phyloP scores from a whole-genome alignment of 208 protist genomes.

The Balamuthia mandrillaris region DNA sequence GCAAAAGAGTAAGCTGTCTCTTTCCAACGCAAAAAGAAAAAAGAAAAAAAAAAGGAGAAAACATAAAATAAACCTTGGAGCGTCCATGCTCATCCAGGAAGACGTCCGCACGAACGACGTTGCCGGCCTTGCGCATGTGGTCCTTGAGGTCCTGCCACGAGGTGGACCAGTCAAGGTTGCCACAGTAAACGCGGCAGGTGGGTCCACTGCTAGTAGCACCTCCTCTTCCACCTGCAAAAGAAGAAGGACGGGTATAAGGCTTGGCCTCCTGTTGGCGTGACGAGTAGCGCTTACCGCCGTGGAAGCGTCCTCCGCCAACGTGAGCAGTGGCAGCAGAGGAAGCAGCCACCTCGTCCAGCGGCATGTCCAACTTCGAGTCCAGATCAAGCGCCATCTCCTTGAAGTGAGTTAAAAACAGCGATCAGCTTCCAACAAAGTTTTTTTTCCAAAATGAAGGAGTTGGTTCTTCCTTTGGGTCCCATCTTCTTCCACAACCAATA shows the following conservation, averaged over 20 bases:
- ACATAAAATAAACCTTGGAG: background rate
- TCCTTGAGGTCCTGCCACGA: conserved; percentile 26
- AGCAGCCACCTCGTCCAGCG: background rate
- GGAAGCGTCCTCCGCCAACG: background rate
- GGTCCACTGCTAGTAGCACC: too few relatives aligned
- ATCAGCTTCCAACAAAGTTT: too few relatives aligned
- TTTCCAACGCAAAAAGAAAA: background rate
- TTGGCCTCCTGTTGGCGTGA: background rate
- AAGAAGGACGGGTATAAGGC: background rate
- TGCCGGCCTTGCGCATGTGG: conserved; percentile 29
- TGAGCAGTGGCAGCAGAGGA: background rate
- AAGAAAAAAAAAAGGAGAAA: background rate
- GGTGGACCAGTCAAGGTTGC: conserved; percentile 2
- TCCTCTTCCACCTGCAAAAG: background rate
- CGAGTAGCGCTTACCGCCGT: background rate
- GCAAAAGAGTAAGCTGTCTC: background rate
- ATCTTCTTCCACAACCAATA: too few relatives aligned
- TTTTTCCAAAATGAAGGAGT: too few relatives aligned
- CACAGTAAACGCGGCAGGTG: conserved; percentile 14
- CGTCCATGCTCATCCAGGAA: background rate
- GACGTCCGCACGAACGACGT: background rate
- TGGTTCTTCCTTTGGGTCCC: too few relatives aligned
- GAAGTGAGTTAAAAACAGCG: too few relatives aligned
- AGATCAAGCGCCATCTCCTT: background rate
- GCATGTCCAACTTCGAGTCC: background rate